Evolutionary conservation across 140 eudicot genomes (phyloP).

Genomic region (Ambrosia hybrid): DNA sequence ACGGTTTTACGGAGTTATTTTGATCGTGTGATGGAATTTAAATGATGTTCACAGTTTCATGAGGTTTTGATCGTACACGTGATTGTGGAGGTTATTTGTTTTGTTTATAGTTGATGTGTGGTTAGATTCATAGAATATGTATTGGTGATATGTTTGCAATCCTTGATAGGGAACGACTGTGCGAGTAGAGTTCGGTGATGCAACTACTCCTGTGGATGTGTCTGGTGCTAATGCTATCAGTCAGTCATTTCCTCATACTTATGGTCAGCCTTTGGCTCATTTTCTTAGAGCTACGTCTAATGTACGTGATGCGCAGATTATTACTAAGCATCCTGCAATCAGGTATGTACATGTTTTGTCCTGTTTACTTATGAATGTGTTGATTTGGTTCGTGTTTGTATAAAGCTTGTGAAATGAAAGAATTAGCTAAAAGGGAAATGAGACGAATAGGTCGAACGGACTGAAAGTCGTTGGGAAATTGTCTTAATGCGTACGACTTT

Average conservation of each 20-base stretch:
- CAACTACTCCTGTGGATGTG: slow-evolving; percentile 69
- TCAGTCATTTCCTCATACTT: slow-evolving; percentile 84
- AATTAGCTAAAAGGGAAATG: background rate
- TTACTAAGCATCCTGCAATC: slow-evolving; percentile 74
- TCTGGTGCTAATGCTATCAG: slow-evolving; percentile 68
- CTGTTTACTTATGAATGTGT: background rate
- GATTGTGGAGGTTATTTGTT: background rate
- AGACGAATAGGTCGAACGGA: background rate
- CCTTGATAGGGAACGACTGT: slow-evolving; percentile 76
- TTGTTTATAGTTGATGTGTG: background rate
- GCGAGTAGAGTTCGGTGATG: slow-evolving; percentile 92
- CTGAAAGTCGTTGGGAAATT: background rate
- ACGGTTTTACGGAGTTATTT: background rate
- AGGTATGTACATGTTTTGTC: slow-evolving; percentile 40
- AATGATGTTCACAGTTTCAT: background rate
- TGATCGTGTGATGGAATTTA: background rate
- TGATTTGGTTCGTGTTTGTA: background rate
- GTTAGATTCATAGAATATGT: slow-evolving; percentile 1
- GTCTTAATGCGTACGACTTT: background rate
- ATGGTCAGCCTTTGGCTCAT: slow-evolving; percentile 88
- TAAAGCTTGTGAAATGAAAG: background rate
- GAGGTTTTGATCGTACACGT: background rate
- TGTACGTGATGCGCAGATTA: slow-evolving; percentile 84
- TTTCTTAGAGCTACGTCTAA: slow-evolving; percentile 83
- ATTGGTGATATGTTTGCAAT: background rate